Evolutionary conservation across 257 asterid species (phyloP), one percentile per base, ranked within the genome.

Genomic region (Penstemon eatonii): DNA sequence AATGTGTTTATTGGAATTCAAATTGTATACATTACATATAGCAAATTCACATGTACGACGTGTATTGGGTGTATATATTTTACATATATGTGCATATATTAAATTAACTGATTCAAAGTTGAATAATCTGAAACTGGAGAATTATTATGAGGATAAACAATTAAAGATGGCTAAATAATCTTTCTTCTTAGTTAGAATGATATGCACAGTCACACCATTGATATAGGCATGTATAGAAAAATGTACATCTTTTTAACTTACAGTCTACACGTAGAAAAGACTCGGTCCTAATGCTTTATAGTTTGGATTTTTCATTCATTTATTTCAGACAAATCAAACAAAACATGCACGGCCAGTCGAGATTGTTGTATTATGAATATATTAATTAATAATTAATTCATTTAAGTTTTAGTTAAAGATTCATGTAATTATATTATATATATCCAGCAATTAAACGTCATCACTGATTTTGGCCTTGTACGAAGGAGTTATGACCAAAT

Each of bases 241-340:
- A 50, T 54, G 58, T 10, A 37, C 56, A n/a, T 6, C 47, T n/a
- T 55, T 40, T 25, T 38, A 11, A 46, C 33, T 25, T 25, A 19
- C 0, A 0, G 25, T 36, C 19, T 66, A 43, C n/a, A 55, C 5
- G 42, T 33, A n/a, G 7, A 44, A 13, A 60, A 41, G 12, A 52
- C 68, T 39, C 36, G 18, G 11, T 11, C 5, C 3, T 10, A 15
- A 5, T 6, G 18, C 10, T 56, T 64, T 12, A 53, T 8, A 36
- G 13, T 46, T 51, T 70, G 69, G 65, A 56, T 2, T 57, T 51
- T 70, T 11, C 47, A 39, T 56, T 63, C 4, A 56, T 63, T 56
- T 63, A 58, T 12, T 15, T 15, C 18, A 51, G 47, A 50, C 33
- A 43, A 50, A 64, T 64, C 79, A 75, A 63, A 56, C 56, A 47